These are phyloP conservation scores for Ensete glaucum DNA, from an alignment of 176 grass and related monocot genomes.

Conservation along the genomic window DNA sequence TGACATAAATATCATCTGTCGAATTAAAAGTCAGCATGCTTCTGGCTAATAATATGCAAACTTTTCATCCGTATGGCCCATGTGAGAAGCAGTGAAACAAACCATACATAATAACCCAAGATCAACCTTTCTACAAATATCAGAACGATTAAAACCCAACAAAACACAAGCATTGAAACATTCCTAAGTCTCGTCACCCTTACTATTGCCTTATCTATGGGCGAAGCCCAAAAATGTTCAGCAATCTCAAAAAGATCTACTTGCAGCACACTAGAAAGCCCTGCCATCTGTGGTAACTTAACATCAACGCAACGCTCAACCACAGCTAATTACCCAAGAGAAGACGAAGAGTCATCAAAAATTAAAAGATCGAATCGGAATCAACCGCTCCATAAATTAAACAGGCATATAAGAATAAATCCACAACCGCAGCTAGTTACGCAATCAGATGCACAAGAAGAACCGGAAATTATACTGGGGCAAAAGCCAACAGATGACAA, in stretches of 20 bases:
- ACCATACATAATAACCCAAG: not conserved
- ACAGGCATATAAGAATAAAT: not conserved
- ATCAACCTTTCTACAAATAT: not conserved
- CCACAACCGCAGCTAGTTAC: not conserved
- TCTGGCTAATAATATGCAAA: not conserved
- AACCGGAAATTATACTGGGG: not conserved
- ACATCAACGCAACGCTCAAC: not conserved
- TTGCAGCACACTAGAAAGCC: no score
- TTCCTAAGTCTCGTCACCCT: no score
- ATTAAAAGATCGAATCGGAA: not conserved
- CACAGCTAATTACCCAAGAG: not conserved
- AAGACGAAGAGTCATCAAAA: not conserved
- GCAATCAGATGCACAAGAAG: not conserved
- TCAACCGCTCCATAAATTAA: not conserved
- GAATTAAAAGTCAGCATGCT: not conserved
- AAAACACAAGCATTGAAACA: no score
- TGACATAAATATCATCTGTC: not conserved
- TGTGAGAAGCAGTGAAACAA: not conserved
- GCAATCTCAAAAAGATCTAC: not conserved
- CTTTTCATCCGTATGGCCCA: not conserved
- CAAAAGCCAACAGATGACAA: not conserved
- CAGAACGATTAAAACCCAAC: no score
- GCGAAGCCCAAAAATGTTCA: no score
- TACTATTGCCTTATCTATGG: no score
- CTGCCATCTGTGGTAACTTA: not conserved